Evolutionary conservation across 192 early-diverging fungal genomes (phyloP), one percentile per base, ranked within the genome.

Genomic region (Podila minutissima): DNA sequence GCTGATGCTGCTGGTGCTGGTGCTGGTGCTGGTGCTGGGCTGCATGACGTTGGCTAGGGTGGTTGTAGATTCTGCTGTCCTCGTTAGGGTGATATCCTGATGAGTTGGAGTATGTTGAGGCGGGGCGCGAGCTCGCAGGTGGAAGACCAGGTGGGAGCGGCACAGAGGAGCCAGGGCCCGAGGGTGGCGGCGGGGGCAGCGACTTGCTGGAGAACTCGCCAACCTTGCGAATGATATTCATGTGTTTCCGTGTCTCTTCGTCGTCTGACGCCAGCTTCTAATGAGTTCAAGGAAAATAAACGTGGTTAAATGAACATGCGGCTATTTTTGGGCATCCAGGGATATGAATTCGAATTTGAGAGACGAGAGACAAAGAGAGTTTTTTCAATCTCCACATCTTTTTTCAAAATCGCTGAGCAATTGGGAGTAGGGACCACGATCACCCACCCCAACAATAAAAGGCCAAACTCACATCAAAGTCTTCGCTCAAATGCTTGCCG

Each of bases 181-280:
- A 17, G 19, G 77, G 77, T 15, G 72, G 77, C 17, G 72, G 66
- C 4, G 77, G 77, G 2, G 77, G 77, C 20, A 81, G 58, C 11
- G 77, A 81, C 60, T 53, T 72, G 49, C 46, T 73, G 13, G 77
- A 81, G 48, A 69, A 81, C 33, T 81, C 77, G 46, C 71, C 66
- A 1, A 58, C 71, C 50, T 73, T 81, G 41, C 77, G 71, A 24
- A 81, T 73, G 26, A 81, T 69, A 29, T 81, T 71, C 11, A 79
- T 79, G 26, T 72, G 71, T 55, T 48, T 81, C 13, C 77, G 29
- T 11, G 62, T 24, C 24, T 81, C 77, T 48, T 81, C 77, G 20
- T 81, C 77, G 48, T 81, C 77, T 9, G 67, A 59, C 3, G 71
- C 66, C 65, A 73, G 24, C 31, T 69, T 72, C 75, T 79, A 50